A percentile compares a stretch with the other conserved stretches of the same genome.
phyloP scores from a whole-genome alignment of 768 basidiomycete species.

The Pleurotus citrinopileatus region DNA sequence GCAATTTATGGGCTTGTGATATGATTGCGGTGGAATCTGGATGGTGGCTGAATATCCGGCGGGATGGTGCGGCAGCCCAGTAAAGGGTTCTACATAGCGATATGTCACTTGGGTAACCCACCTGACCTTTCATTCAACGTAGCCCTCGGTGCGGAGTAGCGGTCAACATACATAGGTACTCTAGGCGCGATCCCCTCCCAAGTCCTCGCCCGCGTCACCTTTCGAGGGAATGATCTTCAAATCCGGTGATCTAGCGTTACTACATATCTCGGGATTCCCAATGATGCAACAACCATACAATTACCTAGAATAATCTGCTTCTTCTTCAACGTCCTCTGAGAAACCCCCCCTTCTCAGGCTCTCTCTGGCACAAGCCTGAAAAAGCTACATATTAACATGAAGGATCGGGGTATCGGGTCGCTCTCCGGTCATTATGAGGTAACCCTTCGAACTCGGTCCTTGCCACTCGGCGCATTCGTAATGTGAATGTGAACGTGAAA shows the following conservation, averaged over 20 bases:
- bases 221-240: no score
- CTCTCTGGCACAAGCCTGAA: background rate
- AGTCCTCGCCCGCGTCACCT: no score
- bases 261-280: no score
- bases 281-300: no score
- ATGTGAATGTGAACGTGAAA: background rate
- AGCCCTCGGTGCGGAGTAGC: background rate
- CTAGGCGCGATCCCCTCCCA: no score
- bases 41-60: slow-evolving; percentile 1
- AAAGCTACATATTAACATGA: background rate
- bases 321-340: no score
- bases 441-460: background rate
- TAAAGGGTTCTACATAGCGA: background rate
- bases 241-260: no score
- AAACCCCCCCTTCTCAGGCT: no score
- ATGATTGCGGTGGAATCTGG: background rate
- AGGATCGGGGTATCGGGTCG: background rate
- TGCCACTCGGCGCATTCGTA: no score
- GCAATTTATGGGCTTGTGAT: background rate
- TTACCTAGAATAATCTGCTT: no score
- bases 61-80: background rate
- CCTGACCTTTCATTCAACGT: background rate
- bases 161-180: no score
- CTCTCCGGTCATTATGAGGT: background rate
- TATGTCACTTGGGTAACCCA: no score